phyloP scores from a whole-genome alignment of 1,139 yeast species.

The Saccharomycopsis hybrid region DNA sequence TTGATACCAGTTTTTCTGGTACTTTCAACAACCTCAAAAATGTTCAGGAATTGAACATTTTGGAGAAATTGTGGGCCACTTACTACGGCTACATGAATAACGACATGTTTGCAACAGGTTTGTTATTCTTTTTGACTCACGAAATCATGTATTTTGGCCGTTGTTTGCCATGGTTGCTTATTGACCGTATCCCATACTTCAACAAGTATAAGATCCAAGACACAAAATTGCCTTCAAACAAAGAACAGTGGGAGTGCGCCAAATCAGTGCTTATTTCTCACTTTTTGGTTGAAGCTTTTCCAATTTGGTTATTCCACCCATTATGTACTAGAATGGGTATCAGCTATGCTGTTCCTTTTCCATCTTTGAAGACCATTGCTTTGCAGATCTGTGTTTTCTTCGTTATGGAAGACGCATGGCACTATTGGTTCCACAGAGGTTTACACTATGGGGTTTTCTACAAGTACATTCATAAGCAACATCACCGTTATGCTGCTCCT shows the following conservation, averaged over 20 bases:
- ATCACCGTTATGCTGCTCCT: slow-evolving; percentile 95
- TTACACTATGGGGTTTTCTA: slow-evolving; percentile 83
- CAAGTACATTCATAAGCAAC: slow-evolving; percentile 90
- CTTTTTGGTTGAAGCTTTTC: slow-evolving; percentile 85
- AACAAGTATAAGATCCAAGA: slow-evolving; percentile 78
- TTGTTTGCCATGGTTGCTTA: slow-evolving; percentile 76
- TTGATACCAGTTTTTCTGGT: slow-evolving; percentile 27
- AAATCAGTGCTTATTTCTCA: slow-evolving; percentile 79
- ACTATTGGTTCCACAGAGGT: slow-evolving; percentile 86
- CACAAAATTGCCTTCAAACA: slow-evolving; percentile 63
- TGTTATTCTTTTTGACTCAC: slow-evolving; percentile 65
- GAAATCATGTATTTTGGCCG: slow-evolving; percentile 81
- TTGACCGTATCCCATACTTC: slow-evolving; percentile 72
- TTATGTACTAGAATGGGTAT: slow-evolving; percentile 73
- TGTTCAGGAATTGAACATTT: slow-evolving; percentile 35
- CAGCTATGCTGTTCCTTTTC: slow-evolving; percentile 77
- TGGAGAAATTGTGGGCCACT: slow-evolving; percentile 71
- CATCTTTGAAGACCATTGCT: slow-evolving; percentile 48
- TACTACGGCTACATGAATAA: slow-evolving; percentile 71
- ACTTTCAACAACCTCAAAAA: slow-evolving; percentile 32
- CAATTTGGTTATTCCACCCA: slow-evolving; percentile 95
- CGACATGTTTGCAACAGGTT: slow-evolving; percentile 78
- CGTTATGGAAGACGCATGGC: slow-evolving; percentile 89
- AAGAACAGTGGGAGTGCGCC: slow-evolving; percentile 89
- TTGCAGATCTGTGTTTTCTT: slow-evolving; percentile 70